Evolutionary conservation across 257 asterid genomes (phyloP).

Genomic region (Solanum rostratum): DNA sequence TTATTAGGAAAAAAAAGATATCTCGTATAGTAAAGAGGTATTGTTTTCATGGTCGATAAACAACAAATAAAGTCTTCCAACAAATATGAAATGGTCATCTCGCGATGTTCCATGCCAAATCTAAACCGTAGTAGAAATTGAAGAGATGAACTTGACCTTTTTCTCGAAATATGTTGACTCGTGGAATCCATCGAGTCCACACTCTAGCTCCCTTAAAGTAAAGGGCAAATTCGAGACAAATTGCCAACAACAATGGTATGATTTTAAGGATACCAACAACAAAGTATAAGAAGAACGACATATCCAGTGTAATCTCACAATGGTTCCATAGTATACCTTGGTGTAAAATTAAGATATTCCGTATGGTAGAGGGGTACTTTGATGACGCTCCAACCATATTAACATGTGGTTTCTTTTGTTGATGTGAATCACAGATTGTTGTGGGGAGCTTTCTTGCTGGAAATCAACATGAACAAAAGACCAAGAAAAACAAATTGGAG

Average conservation of each 20-base stretch:
- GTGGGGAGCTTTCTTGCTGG: slow-evolving; percentile 86
- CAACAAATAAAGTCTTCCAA: background rate
- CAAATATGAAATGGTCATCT: background rate
- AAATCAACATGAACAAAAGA: slow-evolving; percentile 56
- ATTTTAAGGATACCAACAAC: too few relatives aligned
- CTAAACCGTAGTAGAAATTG: background rate
- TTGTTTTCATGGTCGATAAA: background rate
- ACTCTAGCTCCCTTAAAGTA: background rate
- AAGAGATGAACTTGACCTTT: background rate
- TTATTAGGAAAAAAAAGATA: background rate
- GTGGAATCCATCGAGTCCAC: background rate
- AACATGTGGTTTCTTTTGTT: background rate
- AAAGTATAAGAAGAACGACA: background rate
- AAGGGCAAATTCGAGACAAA: background rate
- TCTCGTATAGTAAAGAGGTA: background rate
- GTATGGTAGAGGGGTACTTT: background rate
- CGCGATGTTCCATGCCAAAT: background rate
- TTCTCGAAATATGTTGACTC: background rate
- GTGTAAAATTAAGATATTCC: background rate
- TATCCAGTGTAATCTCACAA: background rate
- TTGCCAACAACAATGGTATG: background rate
- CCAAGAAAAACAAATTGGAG: slow-evolving; percentile 54
- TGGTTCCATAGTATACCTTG: background rate
- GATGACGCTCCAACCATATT: background rate
- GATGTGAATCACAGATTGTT: slow-evolving; percentile 45